Base-by-base conservation (phyloP, 2,329 filamentous ascomycete genomes). In the Neonectria coccinea region DNA sequence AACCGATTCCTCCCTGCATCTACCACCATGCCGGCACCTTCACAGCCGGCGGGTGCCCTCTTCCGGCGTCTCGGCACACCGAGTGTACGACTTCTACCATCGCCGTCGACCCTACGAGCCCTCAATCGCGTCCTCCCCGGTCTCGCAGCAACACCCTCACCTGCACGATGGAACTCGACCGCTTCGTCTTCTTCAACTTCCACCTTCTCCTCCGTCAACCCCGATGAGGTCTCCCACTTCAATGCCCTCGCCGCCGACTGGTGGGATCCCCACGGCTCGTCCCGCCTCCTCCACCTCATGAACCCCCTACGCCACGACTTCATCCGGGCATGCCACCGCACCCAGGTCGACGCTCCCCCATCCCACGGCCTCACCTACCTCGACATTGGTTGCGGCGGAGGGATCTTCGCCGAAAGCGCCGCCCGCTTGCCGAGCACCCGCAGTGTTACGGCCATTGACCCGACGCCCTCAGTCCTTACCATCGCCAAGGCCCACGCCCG, bases 251-350 rank as follows among this genome's bases (percentile, higher is more conserved):
- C 96, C 69, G 92, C 92, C 70, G 91, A 91, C 74, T 99, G 96
- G 96, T 99, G 96, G 96, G 94, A 98, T 80, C 92, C 95, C 1
- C 90, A 97, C 76, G 96, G 96, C 56, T 91, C 95, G 7, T 97
- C 94, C 4, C 89, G 95, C 42, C 89, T 97, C 63, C 89, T 99
- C 2, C 96, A 99, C 80, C 90, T 97, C 70, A 98, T 99, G 95
- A 98, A 99, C 81, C 96, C 96, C 2, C 88, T 97, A 50, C 94
- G 96, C 36, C 94, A 98, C 82, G 90, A 94, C 80, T 98, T 98
- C 81, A 96, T 97, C 78, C 85, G 85, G 22, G 81, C 83, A 67
- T 97, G 95, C 76, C 87, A 91, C 51, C 72, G 73, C 68, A 85
- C 87, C 20, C 83, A 86, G 50, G 80, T 81, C 64, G 80, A 82